A percentile compares a stretch with the other conserved stretches of the same genome.
phyloP scores from a whole-genome alignment of 768 basidiomycete genomes.

The Psilocybe tampanensis region DNA sequence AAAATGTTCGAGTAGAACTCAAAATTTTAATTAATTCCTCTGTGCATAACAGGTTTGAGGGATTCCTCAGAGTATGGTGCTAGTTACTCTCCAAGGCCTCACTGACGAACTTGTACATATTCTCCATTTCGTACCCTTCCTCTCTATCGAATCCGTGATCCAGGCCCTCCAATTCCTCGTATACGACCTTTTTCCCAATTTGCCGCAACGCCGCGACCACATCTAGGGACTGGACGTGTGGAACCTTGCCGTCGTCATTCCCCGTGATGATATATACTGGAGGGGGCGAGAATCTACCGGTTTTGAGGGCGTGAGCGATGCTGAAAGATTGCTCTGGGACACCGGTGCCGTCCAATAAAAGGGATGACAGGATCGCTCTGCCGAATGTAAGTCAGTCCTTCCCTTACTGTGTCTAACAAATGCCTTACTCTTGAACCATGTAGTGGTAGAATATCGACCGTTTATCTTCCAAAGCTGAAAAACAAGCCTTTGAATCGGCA shows the following conservation, averaged over 20 bases:
- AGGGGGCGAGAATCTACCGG: constrained; percentile 25
- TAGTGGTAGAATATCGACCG: constrained; percentile 38
- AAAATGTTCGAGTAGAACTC: no score
- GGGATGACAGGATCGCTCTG: constrained; percentile 30
- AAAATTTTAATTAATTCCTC: no score
- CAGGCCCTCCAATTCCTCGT: constrained; percentile 33
- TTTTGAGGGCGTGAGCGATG: constrained; percentile 28
- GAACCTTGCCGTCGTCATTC: constrained; percentile 36
- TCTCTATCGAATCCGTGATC: constrained; percentile 39
- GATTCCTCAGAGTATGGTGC: no score
- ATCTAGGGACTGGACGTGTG: constrained; percentile 33
- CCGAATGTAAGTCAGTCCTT: no score
- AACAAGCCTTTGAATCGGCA: constrained; percentile 23
- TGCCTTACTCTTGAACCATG: constrained; percentile 40
- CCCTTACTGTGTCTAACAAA: not conserved
- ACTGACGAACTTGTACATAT: constrained; percentile 32
- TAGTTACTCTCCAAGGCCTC: not conserved
- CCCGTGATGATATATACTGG: constrained; percentile 40
- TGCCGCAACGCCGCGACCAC: constrained; percentile 31
- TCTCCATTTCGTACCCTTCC: constrained; percentile 32
- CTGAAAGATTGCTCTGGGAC: constrained; percentile 31
- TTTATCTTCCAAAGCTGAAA: constrained; percentile 23
- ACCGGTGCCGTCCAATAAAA: constrained; percentile 35
- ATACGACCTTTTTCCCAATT: constrained; percentile 24
- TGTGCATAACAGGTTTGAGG: no score